Base-by-base conservation (phyloP, 495 filamentous ascomycete species). In the Talaromyces liani region DNA sequence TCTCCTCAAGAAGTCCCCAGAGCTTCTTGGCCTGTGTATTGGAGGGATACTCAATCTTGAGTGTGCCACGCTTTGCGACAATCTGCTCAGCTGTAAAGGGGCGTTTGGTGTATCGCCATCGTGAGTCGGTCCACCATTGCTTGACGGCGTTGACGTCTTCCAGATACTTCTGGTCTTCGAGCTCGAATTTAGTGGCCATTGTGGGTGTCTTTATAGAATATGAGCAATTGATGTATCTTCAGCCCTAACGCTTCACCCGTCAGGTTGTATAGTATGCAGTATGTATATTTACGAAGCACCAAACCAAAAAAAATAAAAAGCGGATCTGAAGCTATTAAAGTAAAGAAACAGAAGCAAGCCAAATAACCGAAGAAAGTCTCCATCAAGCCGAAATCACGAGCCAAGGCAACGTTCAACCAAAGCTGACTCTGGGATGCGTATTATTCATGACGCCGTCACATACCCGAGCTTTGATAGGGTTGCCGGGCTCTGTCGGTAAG, bases 21-120 rank as follows among this genome's bases (percentile, higher is more conserved):
- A 97, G 81, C 84, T 98, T 98, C 85, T 96, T 97, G 51, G 87
- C 82, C 77, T 91, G 88, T 6, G 79, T 79, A 73, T 93, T 95
- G 77, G 91, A 92, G 12, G 94, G 87, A 73, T 97, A 98, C 57
- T 95, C 83, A 70, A 98, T 91, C 78, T 88, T 92, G 68, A 98
- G 76, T 70, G 88, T 92, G 27, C 94, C 94, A 69, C 94, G 82
- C 84, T 98, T 98, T 25, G 88, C 85, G 63, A 95, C 94, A 71
- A 98, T 98, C 79, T 96, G 90, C 80, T 98, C 95, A 16, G 94
- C 92, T 5, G 92, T 97, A 75, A 92, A 98, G 4, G 94, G 89
- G 39, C 94, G 84, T 77, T 88, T 92, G 67, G 94, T 98, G 75
- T 91, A 85, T 70, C 91, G 82, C 94, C 94, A 98, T 80, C 94